Base-by-base conservation (phyloP, 129 eudicot genomes). In the Flaveria sonorensis region DNA sequence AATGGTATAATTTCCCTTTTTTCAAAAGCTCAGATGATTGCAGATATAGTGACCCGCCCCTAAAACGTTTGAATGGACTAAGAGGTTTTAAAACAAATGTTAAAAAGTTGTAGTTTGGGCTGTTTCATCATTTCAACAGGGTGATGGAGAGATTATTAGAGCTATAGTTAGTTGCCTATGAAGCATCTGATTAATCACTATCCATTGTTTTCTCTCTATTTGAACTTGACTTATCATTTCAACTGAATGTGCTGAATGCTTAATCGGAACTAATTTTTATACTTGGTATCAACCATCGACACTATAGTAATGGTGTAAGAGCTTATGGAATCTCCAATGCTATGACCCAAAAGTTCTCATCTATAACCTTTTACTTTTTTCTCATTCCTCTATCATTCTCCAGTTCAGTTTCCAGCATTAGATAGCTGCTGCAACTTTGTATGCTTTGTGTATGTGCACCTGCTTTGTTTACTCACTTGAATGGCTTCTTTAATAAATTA, bases 211-310 rank as follows among this genome's bases (percentile, higher is more conserved):
- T 28, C 56, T 55, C 62, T 70, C 55, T 61, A 56, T 28, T 4
- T 46, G 7, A 42, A 20, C 10, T 42, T 23, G 47, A 46, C 61
- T 67, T 56, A 10, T 46, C 23, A 20, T 20, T 73, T 40, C 18
- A 19, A 73, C 13, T 72, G 53, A 23, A 56, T 19, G 40, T 68
- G 75, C 60, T 55, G 39, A 28, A 4, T 57, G 75, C 60, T 55
- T 53, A 28, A 9, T 57, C 60, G 43, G 30, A 64, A 4, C 39
- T 20, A 21, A 43, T 77, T 13, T 52, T 52, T 24, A 42, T 77
- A 0, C 28, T 13, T 4, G 39, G 56, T 21, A 23, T 68, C 76
- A 45, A 77, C 47, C 68, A 26, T 55, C 42, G 21, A 43, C 69
- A 26, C 68, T 59, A 10, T 1, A 52, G 60, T n/a, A 52, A 52